Evolutionary conservation across 1,139 yeast genomes (phyloP).

Genomic region (Kluyveromyces sp.): DNA sequence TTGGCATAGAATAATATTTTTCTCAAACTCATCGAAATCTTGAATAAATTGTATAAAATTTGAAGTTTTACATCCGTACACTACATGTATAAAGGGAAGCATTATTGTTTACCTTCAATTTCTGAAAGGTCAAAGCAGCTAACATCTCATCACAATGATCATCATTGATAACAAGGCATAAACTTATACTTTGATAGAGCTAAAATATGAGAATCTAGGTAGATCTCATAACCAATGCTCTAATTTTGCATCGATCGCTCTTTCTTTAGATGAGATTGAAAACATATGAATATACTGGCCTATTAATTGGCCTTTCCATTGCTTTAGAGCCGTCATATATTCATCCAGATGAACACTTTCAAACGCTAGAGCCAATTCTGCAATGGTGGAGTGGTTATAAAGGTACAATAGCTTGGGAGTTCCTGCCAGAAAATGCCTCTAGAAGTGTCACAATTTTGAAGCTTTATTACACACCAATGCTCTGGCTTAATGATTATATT

Average conservation of each 20-base stretch:
- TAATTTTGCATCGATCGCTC: neutral
- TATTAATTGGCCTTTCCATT: constrained; percentile 46
- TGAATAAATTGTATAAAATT: neutral
- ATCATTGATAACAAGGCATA: too few relatives aligned
- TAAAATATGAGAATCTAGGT: too few relatives aligned
- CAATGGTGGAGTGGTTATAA: constrained; percentile 39
- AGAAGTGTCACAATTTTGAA: constrained; percentile 69
- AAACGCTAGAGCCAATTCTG: constrained; percentile 64
- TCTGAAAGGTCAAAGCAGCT: too few relatives aligned
- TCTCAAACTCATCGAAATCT: neutral
- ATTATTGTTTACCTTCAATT: neutral
- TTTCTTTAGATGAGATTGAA: constrained; percentile 4
- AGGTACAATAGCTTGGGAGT: constrained; percentile 81
- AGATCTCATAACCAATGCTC: too few relatives aligned
- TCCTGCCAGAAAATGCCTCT: constrained; percentile 48
- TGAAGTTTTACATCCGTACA: neutral
- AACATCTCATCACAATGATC: too few relatives aligned
- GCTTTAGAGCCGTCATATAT: constrained; percentile 74
- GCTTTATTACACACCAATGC: constrained; percentile 61
- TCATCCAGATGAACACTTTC: constrained; percentile 97
- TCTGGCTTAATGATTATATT: constrained; percentile 16
- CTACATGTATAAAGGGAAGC: neutral
- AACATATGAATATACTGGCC: constrained; percentile 7
- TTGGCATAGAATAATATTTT: neutral
- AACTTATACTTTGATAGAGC: too few relatives aligned